phyloP scores from a whole-genome alignment of 2,329 filamentous ascomycete species.

The Ophiocordyceps camponoti-saundersi region DNA sequence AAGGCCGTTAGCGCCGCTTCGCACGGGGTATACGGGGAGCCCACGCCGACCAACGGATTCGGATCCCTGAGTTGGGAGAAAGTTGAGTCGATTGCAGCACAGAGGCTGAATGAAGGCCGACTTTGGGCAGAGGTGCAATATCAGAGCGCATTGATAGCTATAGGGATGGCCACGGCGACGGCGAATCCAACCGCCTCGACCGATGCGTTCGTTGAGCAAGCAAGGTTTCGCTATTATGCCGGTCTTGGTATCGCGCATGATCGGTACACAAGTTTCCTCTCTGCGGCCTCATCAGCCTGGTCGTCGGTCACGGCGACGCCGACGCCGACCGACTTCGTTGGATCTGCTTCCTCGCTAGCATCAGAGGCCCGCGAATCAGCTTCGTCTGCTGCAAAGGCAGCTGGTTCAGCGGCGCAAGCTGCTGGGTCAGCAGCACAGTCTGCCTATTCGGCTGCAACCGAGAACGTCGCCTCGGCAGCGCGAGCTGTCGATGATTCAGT shows the following conservation, averaged over 20 bases:
- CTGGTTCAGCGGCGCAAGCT: slow-evolving; percentile 25
- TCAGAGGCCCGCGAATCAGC: slow-evolving; percentile 31
- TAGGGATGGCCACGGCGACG: slow-evolving; percentile 39
- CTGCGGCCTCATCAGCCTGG: slow-evolving; percentile 53
- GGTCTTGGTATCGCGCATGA: slow-evolving; percentile 64
- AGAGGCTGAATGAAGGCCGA: slow-evolving; percentile 53
- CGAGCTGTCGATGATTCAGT: slow-evolving; percentile 20
- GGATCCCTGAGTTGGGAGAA: slow-evolving; percentile 28
- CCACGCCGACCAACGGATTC: slow-evolving; percentile 22
- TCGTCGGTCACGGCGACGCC: slow-evolving; percentile 41
- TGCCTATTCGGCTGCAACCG: slow-evolving; percentile 24
- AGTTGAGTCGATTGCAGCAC: slow-evolving; percentile 49
- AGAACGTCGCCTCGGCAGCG: slow-evolving; percentile 21
- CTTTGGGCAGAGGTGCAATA: slow-evolving; percentile 56
- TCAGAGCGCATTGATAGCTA: slow-evolving; percentile 46
- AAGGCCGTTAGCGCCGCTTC: slow-evolving; percentile 37
- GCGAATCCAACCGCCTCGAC: slow-evolving; percentile 25
- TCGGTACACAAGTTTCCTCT: slow-evolving; percentile 59
- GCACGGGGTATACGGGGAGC: slow-evolving; percentile 28
- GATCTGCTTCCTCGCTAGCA: slow-evolving; percentile 29
- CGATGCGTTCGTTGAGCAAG: slow-evolving; percentile 44
- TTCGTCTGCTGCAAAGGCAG: slow-evolving; percentile 25
- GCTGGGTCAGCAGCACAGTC: slow-evolving; percentile 35
- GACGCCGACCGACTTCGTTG: slow-evolving; percentile 35
- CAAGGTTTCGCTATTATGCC: slow-evolving; percentile 54